Evolutionary conservation across 176 grass and related monocot genomes (phyloP), one percentile per base, ranked within the genome.

Genomic region (Avena eriantha): DNA sequence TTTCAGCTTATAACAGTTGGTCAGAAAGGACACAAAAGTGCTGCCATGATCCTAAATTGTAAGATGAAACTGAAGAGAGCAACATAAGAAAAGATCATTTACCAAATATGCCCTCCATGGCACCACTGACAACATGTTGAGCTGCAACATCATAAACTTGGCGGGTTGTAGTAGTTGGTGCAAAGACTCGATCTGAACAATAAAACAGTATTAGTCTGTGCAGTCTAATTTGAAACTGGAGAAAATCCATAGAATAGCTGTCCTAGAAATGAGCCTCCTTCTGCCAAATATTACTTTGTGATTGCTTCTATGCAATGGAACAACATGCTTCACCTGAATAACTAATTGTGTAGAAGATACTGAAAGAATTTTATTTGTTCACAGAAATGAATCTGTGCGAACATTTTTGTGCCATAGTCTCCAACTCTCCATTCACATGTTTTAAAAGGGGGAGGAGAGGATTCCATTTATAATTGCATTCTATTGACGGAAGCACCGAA

Each of bases 111-210:
- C 97, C 97, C 73, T 99, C 97, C 97, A 99, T 99, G 61, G 94
- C 36, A 84, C 97, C 90, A 50, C 97, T 84, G 74, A 99, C 83
- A 66, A 97, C 97, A 95, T 97, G 97, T 78, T 97, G 97, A 90
- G 97, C 97, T 83, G 94, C 94, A 53, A 99, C 94, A 94, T 99
- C 97, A 93, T 99, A 99, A 18, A 99, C 97, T 87, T 99, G 97
- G 21, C 97, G 97, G 15, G 97, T 97, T 81, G 97, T 99, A 76
- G 97, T 99, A 87, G 97, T 99, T 47, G 97, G 97, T 80, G 94
- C 97, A 82, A 99, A 99, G 86, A 99, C 94, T 60, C 92, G 92
- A 89, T 99, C 97, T 99, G 77, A 41, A 87, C 58, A 85, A 50
- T 35, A 75, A 86, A 19, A 61, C 31, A 45, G 53, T 66, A 80